Percentiles rank a stretch among this genome's conserved stretches.
Conservation (phyloP, 139 green algal genomes). For the Pleodorina starrii region DNA sequence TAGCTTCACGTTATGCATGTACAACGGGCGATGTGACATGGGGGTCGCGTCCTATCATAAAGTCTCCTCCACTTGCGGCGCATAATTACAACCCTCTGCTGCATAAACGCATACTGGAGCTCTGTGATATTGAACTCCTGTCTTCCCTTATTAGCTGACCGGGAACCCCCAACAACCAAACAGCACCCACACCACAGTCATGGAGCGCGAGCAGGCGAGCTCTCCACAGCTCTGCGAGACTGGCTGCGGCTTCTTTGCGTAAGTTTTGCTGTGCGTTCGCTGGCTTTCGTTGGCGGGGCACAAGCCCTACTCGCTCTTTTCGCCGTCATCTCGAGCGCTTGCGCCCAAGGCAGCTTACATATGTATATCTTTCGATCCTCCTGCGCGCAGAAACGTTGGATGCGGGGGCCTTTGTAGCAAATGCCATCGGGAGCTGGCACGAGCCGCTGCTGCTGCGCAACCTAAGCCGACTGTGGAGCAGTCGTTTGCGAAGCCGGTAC, state of each 20-base stretch:
- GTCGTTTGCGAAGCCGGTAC: neutral
- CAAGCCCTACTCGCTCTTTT: constrained; percentile 14
- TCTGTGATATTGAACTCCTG: too few species aligned
- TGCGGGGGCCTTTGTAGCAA: constrained; percentile 75
- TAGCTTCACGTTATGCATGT: too few species aligned
- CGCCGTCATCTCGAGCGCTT: neutral
- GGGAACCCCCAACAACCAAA: constrained; percentile 23
- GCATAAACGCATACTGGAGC: too few species aligned
- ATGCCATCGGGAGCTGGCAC: constrained; percentile 69
- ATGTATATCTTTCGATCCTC: neutral
- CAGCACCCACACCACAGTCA: neutral
- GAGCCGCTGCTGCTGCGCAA: neutral
- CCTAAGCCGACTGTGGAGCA: neutral
- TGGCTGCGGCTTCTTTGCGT: constrained; percentile 85
- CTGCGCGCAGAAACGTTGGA: constrained; percentile 46
- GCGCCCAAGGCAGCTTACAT: neutral
- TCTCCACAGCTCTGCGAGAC: constrained; percentile 67
- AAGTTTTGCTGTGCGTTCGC: constrained; percentile 40
- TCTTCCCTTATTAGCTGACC: too few species aligned
- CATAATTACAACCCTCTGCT: too few species aligned
- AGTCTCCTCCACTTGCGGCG: too few species aligned
- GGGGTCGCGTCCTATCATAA: too few species aligned
- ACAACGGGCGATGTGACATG: too few species aligned
- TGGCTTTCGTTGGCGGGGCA: neutral
- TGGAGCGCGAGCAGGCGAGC: constrained; percentile 13